Evolutionary conservation across 306 rosid species (phyloP).

Genomic region (Dryas drummondii): DNA sequence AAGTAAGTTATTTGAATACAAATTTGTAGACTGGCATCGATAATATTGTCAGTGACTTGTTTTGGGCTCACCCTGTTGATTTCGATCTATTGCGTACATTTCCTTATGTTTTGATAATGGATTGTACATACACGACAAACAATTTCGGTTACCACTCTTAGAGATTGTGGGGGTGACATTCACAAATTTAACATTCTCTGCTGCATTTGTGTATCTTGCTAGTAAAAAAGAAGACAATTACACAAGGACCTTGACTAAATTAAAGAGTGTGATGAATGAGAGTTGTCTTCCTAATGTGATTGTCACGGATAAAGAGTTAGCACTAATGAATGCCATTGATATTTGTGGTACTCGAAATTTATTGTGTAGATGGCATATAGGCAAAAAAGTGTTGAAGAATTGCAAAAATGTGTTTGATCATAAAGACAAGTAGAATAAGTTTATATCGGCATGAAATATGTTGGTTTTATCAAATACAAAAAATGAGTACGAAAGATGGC

Average conservation of each 20-base stretch:
- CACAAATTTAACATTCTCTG: not conserved
- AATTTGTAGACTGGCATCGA: not conserved
- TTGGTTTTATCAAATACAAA: too few species aligned
- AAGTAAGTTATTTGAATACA: not conserved
- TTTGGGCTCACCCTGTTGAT: conserved; percentile 6
- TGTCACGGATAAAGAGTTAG: too few species aligned
- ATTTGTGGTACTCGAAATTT: too few species aligned
- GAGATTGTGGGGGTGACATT: not conserved
- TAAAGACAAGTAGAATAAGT: too few species aligned
- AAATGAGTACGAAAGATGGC: too few species aligned
- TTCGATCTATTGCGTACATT: not conserved
- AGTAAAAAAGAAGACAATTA: not conserved
- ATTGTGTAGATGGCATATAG: too few species aligned
- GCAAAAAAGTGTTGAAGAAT: too few species aligned
- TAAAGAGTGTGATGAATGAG: not conserved
- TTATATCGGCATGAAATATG: too few species aligned
- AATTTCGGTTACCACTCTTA: not conserved
- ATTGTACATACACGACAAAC: not conserved
- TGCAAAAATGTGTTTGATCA: too few species aligned
- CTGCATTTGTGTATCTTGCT: not conserved
- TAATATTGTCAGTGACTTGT: not conserved
- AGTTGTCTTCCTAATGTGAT: too few species aligned
- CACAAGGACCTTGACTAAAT: not conserved
- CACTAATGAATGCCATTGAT: too few species aligned
- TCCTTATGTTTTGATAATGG: not conserved